A percentile compares a stretch with the other conserved stretches of the same genome.
Conservation (phyloP, 1,139 yeast genomes). For the Debaryomyces nepalensis region DNA sequence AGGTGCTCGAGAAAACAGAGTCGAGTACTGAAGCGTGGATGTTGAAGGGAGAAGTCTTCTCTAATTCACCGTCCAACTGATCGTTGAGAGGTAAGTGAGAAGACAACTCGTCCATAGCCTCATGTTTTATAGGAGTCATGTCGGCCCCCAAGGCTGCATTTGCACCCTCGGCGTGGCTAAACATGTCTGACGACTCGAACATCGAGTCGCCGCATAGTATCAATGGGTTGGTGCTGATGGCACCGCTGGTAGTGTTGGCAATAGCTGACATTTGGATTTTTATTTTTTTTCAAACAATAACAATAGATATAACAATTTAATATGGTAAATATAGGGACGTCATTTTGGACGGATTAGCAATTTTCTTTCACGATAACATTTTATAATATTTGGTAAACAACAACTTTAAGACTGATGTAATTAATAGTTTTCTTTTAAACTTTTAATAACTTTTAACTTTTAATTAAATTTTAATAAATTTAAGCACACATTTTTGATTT, state of each 20-base stretch:
- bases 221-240: conserved; percentile 25
- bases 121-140: conserved; percentile 16
- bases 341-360: conserved; percentile 35
- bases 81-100: conserved; percentile 24
- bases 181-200: conserved; percentile 33
- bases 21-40: conserved; percentile 64
- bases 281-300: conserved; percentile 10
- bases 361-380: conserved; percentile 33
- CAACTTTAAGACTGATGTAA: conserved; percentile 18
- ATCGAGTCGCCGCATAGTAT: conserved; percentile 35
- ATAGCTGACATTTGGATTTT: conserved; percentile 31
- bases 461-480: conserved; percentile 23
- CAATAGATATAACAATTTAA: conserved; percentile 9
- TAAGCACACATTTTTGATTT: conserved; percentile 41
- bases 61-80: conserved; percentile 15
- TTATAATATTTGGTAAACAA: conserved; percentile 22
- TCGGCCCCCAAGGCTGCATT: conserved; percentile 13
- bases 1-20: conserved; percentile 59
- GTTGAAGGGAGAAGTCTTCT: conserved; percentile 45
- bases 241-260: conserved; percentile 16
- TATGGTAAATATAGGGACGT: conserved; percentile 23
- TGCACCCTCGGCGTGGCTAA: conserved; percentile 17
- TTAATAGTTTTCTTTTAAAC: conserved; percentile 20
- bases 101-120: conserved; percentile 22
- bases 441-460: conserved; percentile 13